phyloP scores from a whole-genome alignment of 345 rosid species.

The Brassica napus region DNA sequence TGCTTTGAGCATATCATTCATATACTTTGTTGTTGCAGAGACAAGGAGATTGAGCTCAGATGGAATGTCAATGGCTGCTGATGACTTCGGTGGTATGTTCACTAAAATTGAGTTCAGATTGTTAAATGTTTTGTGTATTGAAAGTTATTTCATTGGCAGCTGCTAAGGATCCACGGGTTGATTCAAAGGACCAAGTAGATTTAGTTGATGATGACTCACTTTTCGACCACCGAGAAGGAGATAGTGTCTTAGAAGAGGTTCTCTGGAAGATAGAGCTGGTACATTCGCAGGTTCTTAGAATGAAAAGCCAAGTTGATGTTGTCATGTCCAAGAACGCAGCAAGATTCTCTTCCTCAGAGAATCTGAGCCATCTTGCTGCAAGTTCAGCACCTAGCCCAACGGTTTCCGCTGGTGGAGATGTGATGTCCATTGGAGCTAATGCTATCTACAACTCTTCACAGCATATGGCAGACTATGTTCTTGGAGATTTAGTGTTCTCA shows the following conservation, averaged over 20 bases:
- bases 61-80: slow-evolving; percentile 47
- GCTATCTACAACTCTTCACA: slow-evolving; percentile 45
- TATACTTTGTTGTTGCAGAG: slow-evolving; percentile 50
- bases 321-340: slow-evolving; percentile 69
- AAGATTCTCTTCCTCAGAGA: slow-evolving; percentile 86
- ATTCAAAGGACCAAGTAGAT: slow-evolving; percentile 42
- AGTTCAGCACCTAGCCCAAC: slow-evolving; percentile 87
- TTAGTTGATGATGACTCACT: slow-evolving; percentile 42
- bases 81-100: slow-evolving; percentile 56
- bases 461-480: slow-evolving; percentile 53
- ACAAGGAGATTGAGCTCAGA: slow-evolving; percentile 64
- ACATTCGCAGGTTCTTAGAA: slow-evolving; percentile 60
- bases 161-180: slow-evolving; percentile 45
- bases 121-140: slow-evolving; percentile 21
- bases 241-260: slow-evolving; percentile 56
- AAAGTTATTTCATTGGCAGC: slow-evolving; percentile 36
- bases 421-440: slow-evolving; percentile 52
- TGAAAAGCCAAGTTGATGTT: slow-evolving; percentile 62
- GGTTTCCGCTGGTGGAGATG: slow-evolving; percentile 65
- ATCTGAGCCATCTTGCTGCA: slow-evolving; percentile 79
- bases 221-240: slow-evolving; percentile 52
- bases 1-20: slow-evolving; percentile 9
- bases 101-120: not conserved
- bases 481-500: slow-evolving; percentile 60
- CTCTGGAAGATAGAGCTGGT: slow-evolving; percentile 71